Evolutionary conservation across 148 eudicot species (phyloP).

Genomic region (Cornus kousa): DNA sequence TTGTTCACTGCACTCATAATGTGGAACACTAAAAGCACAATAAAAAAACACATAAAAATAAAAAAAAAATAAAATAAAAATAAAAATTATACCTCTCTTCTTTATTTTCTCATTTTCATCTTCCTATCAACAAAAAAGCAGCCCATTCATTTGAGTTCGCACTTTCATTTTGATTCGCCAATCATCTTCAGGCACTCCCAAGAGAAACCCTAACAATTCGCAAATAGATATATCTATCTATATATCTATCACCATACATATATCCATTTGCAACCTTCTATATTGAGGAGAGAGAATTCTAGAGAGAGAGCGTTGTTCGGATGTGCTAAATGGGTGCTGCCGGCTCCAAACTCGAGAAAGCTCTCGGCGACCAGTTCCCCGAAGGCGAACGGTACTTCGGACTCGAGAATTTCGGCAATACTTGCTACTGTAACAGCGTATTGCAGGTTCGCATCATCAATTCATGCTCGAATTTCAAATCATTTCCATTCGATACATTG

Average conservation of each 20-base stretch:
- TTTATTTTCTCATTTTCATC: not conserved
- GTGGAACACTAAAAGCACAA: too few relatives aligned
- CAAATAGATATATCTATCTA: too few relatives aligned
- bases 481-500: not conserved
- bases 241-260: not conserved
- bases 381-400: slow-evolving; percentile 84
- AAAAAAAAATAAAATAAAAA: too few relatives aligned
- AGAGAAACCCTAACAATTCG: not conserved
- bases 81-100: too few relatives aligned
- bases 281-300: not conserved
- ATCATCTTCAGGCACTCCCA: not conserved
- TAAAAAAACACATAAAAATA: too few relatives aligned
- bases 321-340: slow-evolving; percentile 58
- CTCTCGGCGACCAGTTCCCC: slow-evolving; percentile 81
- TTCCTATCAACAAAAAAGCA: too few relatives aligned
- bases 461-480: not conserved
- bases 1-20: too few relatives aligned
- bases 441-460: slow-evolving; percentile 46
- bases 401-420: slow-evolving; percentile 75
- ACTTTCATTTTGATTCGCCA: not conserved
- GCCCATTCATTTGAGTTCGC: not conserved
- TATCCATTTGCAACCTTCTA: not conserved
- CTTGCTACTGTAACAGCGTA: slow-evolving; percentile 83
- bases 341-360: slow-evolving; percentile 82
- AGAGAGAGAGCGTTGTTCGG: slow-evolving; percentile 12